A percentile compares a stretch with the other conserved stretches of the same genome.
These are phyloP conservation scores for Reutealis trisperma DNA, from an alignment of 345 rosid genomes.

Conservation along the genomic window DNA sequence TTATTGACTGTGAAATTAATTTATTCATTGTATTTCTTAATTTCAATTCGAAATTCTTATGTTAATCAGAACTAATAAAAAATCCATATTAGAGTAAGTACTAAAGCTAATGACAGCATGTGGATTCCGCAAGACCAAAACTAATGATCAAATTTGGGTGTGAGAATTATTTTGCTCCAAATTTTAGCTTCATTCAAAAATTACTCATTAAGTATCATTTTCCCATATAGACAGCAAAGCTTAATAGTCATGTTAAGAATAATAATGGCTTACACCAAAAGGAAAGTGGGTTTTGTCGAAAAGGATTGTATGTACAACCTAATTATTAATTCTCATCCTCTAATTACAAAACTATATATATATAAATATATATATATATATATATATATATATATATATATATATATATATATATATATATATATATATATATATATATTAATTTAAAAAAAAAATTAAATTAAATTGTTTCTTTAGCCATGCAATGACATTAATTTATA, in stretches of 20 bases:
- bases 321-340: neutral
- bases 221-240: neutral
- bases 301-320: neutral
- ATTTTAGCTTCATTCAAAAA: neutral
- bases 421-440: too few relatives aligned
- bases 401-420: too few relatives aligned
- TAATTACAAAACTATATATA: too few relatives aligned
- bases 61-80: too few relatives aligned
- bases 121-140: neutral
- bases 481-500: neutral
- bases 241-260: neutral
- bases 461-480: neutral
- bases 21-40: too few relatives aligned
- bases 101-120: neutral
- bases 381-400: too few relatives aligned
- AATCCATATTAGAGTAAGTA: too few relatives aligned
- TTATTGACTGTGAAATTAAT: too few relatives aligned
- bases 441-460: too few relatives aligned
- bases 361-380: too few relatives aligned
- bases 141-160: neutral
- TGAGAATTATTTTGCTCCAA: neutral
- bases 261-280: constrained; percentile 15
- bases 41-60: too few relatives aligned
- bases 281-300: neutral
- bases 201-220: neutral